phyloP scores from a whole-genome alignment of 306 rosid genomes.

The Lagenaria siceraria region DNA sequence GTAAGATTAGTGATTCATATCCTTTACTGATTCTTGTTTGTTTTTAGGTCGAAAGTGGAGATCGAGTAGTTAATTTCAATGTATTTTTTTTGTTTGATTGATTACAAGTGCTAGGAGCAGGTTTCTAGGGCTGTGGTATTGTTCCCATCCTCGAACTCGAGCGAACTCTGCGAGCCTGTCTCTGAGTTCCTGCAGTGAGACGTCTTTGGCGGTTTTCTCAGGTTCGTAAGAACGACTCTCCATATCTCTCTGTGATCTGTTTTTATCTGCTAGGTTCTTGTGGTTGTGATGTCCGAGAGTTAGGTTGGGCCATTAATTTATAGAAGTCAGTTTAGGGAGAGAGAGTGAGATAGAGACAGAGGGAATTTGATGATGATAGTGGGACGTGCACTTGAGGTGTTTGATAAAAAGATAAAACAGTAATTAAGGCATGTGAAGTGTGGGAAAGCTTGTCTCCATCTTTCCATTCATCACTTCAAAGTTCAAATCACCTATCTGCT shows the following conservation, averaged over 20 bases:
- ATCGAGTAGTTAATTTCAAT: background rate
- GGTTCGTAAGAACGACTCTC: constrained; percentile 20
- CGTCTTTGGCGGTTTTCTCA: constrained; percentile 28
- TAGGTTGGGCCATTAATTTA: background rate
- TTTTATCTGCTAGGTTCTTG: background rate
- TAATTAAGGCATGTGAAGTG: constrained; percentile 26
- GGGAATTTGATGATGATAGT: constrained; percentile 18
- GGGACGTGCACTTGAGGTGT: constrained; percentile 42
- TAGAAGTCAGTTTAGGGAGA: background rate
- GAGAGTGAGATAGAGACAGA: background rate
- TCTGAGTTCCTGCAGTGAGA: constrained; percentile 62
- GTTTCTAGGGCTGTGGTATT: constrained; percentile 71
- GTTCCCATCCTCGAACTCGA: constrained; percentile 67
- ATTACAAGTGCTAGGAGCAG: constrained; percentile 66
- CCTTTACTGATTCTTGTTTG: background rate
- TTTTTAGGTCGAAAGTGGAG: background rate
- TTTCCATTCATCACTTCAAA: constrained; percentile 32
- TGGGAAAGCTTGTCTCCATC: constrained; percentile 26
- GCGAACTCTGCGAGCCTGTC: constrained; percentile 59
- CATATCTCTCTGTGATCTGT: constrained; percentile 19
- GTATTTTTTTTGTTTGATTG: background rate
- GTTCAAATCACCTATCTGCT: constrained; percentile 33
- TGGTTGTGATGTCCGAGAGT: background rate
- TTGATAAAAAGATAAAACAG: constrained; percentile 18
- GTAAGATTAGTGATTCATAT: background rate